Percentiles rank a stretch among this genome's conserved stretches.
Evolutionary conservation across 1,139 yeast species (phyloP).

Genomic region (Komagataea norvegica): DNA sequence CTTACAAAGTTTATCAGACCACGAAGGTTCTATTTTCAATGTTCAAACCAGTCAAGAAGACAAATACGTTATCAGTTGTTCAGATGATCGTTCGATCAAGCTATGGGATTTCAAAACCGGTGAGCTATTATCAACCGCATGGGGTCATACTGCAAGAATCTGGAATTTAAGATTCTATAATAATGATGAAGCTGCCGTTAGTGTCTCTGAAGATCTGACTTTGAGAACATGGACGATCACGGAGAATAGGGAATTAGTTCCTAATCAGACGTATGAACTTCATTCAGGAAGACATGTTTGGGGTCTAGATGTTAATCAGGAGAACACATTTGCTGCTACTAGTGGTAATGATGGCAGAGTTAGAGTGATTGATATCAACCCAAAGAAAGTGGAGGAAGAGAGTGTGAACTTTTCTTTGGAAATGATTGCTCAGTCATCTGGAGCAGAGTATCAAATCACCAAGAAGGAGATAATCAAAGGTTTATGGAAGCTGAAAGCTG

Average conservation of each 20-base stretch:
- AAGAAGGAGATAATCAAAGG: constrained; percentile 61
- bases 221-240: constrained; percentile 66
- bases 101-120: constrained; percentile 64
- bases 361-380: constrained; percentile 51
- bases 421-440: constrained; percentile 28
- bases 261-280: constrained; percentile 49
- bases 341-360: constrained; percentile 92
- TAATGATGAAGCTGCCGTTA: constrained; percentile 38
- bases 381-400: constrained; percentile 26
- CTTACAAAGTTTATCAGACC: constrained; percentile 57
- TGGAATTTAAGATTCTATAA: constrained; percentile 71
- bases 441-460: constrained; percentile 28
- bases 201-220: constrained; percentile 88
- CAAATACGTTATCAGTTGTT: constrained; percentile 64
- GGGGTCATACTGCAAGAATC: constrained; percentile 96
- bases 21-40: constrained; percentile 89
- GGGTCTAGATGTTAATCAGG: constrained; percentile 63
- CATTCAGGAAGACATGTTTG: constrained; percentile 87
- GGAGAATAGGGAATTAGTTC: constrained; percentile 34
- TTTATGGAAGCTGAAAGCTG: constrained; percentile 42
- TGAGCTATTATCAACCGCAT: constrained; percentile 63
- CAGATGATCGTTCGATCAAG: constrained; percentile 87
- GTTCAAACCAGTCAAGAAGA: constrained; percentile 60
- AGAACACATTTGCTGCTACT: constrained; percentile 50
- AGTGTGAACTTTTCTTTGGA: constrained; percentile 31